Evolutionary conservation across 208 protist genomes (phyloP), one percentile per base, ranked within the genome.

Genomic region (Acanthamoeba healyi): DNA sequence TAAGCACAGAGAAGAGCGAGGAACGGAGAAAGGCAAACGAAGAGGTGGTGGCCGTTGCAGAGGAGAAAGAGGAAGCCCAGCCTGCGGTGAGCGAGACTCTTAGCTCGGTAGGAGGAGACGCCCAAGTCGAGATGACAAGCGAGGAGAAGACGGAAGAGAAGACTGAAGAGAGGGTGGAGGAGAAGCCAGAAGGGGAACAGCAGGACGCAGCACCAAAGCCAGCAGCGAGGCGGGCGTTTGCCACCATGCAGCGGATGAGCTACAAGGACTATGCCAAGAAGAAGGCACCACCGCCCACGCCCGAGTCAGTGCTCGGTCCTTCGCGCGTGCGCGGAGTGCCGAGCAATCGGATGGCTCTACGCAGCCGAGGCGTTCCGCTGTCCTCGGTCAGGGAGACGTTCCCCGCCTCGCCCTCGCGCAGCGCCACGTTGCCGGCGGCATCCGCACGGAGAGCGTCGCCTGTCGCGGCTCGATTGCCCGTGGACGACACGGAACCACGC

Each of bases 221-320:
- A 14, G 77, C 24, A 1, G 72, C 77, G 0, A 49, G 46, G 26
- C 38, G 77, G 29, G 44, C 44, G 19, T 86, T 86, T 22, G 77
- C 77, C 29, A 86, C 77, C 77, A 86, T 86, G 77, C 77, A 86
- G 44, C 77, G 77, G 29, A 19, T 86, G n/a, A 86, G 77, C 77
- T 86, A 86, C 77, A 86, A 86, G 29, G 77, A 86, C 77, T 86
- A 86, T 36, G 77, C 77, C 24, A 86, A 86, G 77, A 86, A 86
- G 44, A n/a, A 49, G 44, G 46, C 44, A 0, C 2, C 38, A 15
- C 38, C 67, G 5, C 77, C 77, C 29, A 86, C 77, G 46, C 77
- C 77, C 34, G 77, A 86, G 46, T 86, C 77, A 0, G 46, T 86
- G 26, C 44, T 86, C 17, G 77, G 77, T 24, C 77, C 77, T 26